phyloP scores from a whole-genome alignment of 176 grass and related monocot genomes.

The Puccinellia tenuiflora region DNA sequence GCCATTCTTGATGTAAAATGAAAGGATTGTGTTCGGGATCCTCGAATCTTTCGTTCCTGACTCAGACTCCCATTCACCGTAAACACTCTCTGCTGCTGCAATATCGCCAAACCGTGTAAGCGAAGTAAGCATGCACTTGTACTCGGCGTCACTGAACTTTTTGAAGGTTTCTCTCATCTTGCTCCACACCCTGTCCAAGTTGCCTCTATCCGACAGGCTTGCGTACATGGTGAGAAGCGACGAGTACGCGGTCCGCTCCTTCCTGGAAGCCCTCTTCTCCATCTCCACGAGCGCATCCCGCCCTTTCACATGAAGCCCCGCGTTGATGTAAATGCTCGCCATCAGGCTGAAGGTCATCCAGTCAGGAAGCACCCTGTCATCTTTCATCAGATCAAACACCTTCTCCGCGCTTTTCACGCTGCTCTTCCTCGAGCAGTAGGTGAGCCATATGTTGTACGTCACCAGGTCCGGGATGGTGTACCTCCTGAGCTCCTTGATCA shows the following conservation, averaged over 20 bases:
- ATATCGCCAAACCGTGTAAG: constrained; percentile 64
- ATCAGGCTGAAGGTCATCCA: constrained; percentile 84
- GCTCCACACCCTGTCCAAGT: constrained; percentile 62
- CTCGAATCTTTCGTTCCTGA: constrained; percentile 61
- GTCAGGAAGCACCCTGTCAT: constrained; percentile 43
- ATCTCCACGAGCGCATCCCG: constrained; percentile 53
- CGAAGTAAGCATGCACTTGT: constrained; percentile 77
- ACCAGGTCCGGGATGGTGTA: constrained; percentile 52
- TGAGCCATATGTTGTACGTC: constrained; percentile 75
- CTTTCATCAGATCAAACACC: constrained; percentile 49
- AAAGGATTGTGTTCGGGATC: constrained; percentile 63
- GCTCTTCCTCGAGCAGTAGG: constrained; percentile 59
- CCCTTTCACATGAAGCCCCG: constrained; percentile 40
- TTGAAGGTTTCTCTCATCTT: constrained; percentile 57
- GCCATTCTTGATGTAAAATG: constrained; percentile 65
- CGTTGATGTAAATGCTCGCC: constrained; percentile 64
- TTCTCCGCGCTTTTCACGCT: constrained; percentile 46
- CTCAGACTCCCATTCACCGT: constrained; percentile 45
- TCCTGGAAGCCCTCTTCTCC: constrained; percentile 63
- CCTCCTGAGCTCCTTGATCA: constrained; percentile 59
- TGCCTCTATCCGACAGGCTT: constrained; percentile 55
- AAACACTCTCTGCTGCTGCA: constrained; percentile 38
- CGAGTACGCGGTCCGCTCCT: constrained; percentile 45
- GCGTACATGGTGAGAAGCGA: constrained; percentile 70
- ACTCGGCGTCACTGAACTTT: constrained; percentile 61